phyloP scores from a whole-genome alignment of 1,284 basidiomycete genomes.

The Apiotrichum domesticum region DNA sequence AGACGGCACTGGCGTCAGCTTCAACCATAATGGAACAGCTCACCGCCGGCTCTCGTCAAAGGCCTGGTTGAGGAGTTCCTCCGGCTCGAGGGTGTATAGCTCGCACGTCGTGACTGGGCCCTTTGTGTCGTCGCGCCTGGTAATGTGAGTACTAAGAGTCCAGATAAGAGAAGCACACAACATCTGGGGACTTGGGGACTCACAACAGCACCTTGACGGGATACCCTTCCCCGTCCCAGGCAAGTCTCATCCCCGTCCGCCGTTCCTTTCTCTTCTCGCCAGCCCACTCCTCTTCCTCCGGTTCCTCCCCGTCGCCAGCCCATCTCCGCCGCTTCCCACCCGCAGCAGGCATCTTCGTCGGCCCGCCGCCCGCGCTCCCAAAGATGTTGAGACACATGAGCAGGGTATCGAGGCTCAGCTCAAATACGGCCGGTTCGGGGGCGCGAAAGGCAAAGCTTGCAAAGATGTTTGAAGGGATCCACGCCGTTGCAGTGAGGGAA shows the following conservation, averaged over 20 bases:
- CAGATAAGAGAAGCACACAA: no score
- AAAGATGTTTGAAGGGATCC: constrained; percentile 70
- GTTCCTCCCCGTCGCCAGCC: constrained; percentile 50
- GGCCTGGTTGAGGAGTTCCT: constrained; percentile 69
- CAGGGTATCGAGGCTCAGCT: constrained; percentile 71
- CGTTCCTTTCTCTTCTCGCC: constrained; percentile 12
- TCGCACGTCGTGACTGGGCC: constrained; percentile 86
- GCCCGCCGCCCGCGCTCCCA: constrained; percentile 53
- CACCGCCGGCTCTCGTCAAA: constrained; percentile 66
- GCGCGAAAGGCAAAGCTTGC: constrained; percentile 60
- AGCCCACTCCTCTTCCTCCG: constrained; percentile 35
- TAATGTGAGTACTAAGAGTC: neutral
- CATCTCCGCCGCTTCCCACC: constrained; percentile 24
- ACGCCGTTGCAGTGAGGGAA: constrained; percentile 75
- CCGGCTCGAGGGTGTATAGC: constrained; percentile 77
- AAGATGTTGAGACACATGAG: constrained; percentile 89
- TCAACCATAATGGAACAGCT: constrained; percentile 27
- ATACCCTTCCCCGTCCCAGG: constrained; percentile 70
- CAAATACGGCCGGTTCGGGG: constrained; percentile 54
- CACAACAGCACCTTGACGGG: constrained; percentile 75
- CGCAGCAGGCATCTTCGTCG: neutral
- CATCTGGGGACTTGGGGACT: constrained; percentile 36
- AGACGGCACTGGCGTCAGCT: constrained; percentile 55
- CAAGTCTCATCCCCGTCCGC: constrained; percentile 73
- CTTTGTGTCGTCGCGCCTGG: constrained; percentile 70